phyloP scores from a whole-genome alignment of 164 flowering plant species.

The Stephania yunnanensis region DNA sequence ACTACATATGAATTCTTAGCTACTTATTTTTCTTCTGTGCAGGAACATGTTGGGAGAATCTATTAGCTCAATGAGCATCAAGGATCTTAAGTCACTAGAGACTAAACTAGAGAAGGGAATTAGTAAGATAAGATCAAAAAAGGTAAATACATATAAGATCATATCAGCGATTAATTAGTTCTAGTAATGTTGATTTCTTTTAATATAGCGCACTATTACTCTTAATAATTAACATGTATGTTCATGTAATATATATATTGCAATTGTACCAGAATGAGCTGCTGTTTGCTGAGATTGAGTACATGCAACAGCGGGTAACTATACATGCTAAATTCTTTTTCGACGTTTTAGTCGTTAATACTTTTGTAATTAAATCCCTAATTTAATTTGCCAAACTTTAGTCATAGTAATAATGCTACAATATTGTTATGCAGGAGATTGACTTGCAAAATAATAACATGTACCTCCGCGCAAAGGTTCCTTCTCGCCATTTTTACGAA shows the following conservation, averaged over 20 bases:
- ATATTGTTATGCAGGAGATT: conserved; percentile 43
- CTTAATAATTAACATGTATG: too few relatives aligned
- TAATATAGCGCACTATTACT: neutral
- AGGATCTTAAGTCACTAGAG: conserved; percentile 61
- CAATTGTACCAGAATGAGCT: conserved; percentile 62
- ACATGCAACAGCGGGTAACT: conserved; percentile 89
- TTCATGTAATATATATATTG: neutral
- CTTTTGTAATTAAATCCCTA: too few relatives aligned
- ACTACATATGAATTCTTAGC: too few relatives aligned
- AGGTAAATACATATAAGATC: conserved; percentile 33
- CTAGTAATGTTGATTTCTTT: neutral
- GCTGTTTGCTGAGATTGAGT: conserved; percentile 77
- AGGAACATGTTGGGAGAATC: conserved; percentile 72
- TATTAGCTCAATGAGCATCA: conserved; percentile 33
- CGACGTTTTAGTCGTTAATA: too few relatives aligned
- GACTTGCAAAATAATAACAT: conserved; percentile 82
- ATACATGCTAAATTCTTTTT: neutral
- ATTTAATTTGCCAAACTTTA: too few relatives aligned
- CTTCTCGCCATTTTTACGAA: neutral
- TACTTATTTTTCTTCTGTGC: neutral
- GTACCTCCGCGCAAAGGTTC: conserved; percentile 85
- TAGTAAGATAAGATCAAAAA: conserved; percentile 63
- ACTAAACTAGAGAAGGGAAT: conserved; percentile 51
- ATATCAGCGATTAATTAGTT: neutral
- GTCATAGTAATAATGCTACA: too few relatives aligned